Evolutionary conservation across 768 basidiomycete species (phyloP), one percentile per base, ranked within the genome.

Genomic region (Boletellus emodensis): DNA sequence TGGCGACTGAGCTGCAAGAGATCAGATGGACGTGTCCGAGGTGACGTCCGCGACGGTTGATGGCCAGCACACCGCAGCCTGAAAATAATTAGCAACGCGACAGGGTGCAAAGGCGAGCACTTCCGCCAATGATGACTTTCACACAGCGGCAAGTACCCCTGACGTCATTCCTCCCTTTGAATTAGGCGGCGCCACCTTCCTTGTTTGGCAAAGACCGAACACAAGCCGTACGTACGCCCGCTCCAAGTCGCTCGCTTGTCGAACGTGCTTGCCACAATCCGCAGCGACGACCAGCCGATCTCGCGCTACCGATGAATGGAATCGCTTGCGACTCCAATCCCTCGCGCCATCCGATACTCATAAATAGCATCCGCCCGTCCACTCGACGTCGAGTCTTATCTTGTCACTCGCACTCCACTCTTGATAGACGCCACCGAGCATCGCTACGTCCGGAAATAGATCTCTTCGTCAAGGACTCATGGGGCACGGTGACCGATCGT

Each of bases 91-190:
- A 53, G 35, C 38, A 44, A 30, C n/a, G 17, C 41, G 18, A 39
- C 11, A 39, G 7, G 14, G 36, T 11, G 37, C 28, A 18, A 28
- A 30, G 30, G 3, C 30, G 14, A 24, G 33, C n/a, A n/a, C n/a
- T n/a, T n/a, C n/a, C n/a, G n/a, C n/a, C n/a, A n/a, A n/a, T n/a
- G n/a, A n/a, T n/a, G n/a, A n/a, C n/a, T 12, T 32, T 12, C 28
- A n/a, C 15, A 33, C 41, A 39, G 36, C 20, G 34, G 28, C n/a
- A 17, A 48, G 37, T 2, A 61, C 57, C 60, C 61, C 51, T 61
- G 61, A 61, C 60, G 61, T 61, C 61, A 61, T 56, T 17, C 26
- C n/a, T n/a, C 26, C 30, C 44, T 37, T 20, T 2, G 6, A 45
- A 15, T 43, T 36, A 49, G 4, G 41, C 46, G n/a, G 41, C 49